A percentile compares a stretch with the other conserved stretches of the same genome.
Evolutionary conservation across 2,329 filamentous ascomycete species (phyloP).

Genomic region (Sclerotinia glacialis): DNA sequence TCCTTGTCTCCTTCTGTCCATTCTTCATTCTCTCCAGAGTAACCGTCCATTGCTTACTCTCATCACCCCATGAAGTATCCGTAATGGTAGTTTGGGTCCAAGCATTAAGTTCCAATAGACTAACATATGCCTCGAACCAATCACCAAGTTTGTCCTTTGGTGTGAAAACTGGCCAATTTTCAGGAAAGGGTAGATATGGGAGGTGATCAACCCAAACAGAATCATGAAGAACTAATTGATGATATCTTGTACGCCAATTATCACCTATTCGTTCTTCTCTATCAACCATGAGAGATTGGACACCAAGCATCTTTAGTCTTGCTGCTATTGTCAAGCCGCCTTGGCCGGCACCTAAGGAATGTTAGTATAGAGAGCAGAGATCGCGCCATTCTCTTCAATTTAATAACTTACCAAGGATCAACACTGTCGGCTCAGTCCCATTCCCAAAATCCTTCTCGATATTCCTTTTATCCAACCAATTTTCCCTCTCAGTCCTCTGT

Average conservation of each 20-base stretch:
- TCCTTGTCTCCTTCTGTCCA: conserved; percentile 25
- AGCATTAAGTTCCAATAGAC: conserved; percentile 62
- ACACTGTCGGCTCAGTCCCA: conserved; percentile 48
- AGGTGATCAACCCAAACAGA: conserved; percentile 58
- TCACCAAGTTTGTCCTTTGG: conserved; percentile 70
- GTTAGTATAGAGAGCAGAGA: too few relatives aligned
- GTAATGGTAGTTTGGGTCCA: conserved; percentile 56
- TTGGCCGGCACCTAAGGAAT: conserved; percentile 54
- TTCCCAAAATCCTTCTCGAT: conserved; percentile 47
- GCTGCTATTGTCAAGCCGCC: conserved; percentile 57
- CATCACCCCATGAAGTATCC: conserved; percentile 47
- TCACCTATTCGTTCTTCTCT: conserved; percentile 57
- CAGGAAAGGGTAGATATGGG: conserved; percentile 63
- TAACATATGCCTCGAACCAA: conserved; percentile 65
- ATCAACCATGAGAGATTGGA: conserved; percentile 57
- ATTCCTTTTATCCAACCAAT: conserved; percentile 57
- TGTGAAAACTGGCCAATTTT: conserved; percentile 65
- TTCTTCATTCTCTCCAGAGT: conserved; percentile 44
- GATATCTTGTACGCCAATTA: conserved; percentile 62
- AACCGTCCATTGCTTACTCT: conserved; percentile 53
- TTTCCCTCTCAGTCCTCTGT: conserved; percentile 50
- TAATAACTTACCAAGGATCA: conserved; percentile 55
- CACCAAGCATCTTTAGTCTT: conserved; percentile 56
- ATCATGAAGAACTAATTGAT: conserved; percentile 66
- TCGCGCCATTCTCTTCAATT: background rate